Base-by-base conservation (phyloP, 2,329 filamentous ascomycete species). In the Neocatenulostroma microsporum region DNA sequence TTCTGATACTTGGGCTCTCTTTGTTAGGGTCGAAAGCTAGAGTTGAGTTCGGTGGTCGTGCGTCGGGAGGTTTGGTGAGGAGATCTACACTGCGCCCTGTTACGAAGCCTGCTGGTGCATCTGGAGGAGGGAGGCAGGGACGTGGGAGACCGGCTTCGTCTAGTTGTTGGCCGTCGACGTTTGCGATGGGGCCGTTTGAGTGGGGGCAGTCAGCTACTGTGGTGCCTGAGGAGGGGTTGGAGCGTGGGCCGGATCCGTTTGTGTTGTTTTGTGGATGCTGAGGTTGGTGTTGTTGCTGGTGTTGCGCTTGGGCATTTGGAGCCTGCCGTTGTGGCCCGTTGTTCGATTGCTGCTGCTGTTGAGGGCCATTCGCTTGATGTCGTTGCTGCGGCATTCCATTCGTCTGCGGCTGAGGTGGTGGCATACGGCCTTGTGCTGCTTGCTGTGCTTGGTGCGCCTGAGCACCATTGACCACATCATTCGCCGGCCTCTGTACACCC, bases 1-100 rank as follows among this genome's bases (percentile, higher is more conserved):
- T 88, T 43, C 85, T 77, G 54, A 94, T 87, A 1, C 87, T 91
- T 0, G 88, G 87, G 43, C 63, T 68, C 33, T 70, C 67, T 10
- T 56, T 63, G 36, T 70, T 62, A 4, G 67, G 67, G 30, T 72
- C 68, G 55, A 71, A 72, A 1, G 62, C 61, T 13, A 57, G 41
- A 11, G 46, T 41, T 2, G 43, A 33, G 11, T 37, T 39, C 0
- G 60, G 56, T 11, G 62, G 49, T 37, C 61, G 44, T 3, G 53
- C 36, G n/a, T 58, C 50, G 5, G 49, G 33, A 14, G 51, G 42
- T 28, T 58, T 52, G 36, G 63, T 61, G 10, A 69, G 37, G 8
- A 62, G 49, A 32, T 64, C 61, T 13, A 64, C 65, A 26, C 58
- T 62, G 23, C 66, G 62, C 7, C 62, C 66, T 11, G 64, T 66